Evolutionary conservation across 345 rosid genomes (phyloP).

Genomic region (Aurinia saxatilis): DNA sequence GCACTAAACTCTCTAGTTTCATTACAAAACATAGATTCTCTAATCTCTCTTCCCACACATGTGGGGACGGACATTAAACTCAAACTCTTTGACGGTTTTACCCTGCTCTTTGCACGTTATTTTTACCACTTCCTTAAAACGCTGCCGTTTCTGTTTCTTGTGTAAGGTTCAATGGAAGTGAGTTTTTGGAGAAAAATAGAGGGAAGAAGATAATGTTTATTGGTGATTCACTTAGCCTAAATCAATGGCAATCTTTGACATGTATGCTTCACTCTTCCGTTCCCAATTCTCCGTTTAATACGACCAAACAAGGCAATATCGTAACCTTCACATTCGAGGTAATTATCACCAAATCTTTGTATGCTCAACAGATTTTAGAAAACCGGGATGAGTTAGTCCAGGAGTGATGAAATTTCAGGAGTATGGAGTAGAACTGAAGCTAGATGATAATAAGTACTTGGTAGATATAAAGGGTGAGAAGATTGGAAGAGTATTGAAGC

Average conservation of each 20-base stretch:
- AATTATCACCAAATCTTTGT: background rate
- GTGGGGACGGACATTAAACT: constrained; percentile 18
- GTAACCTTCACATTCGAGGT: constrained; percentile 44
- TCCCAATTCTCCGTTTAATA: constrained; percentile 36
- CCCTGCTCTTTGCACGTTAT: background rate
- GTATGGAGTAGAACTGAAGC: constrained; percentile 43
- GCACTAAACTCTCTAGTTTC: constrained; percentile 12
- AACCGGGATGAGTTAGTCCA: background rate
- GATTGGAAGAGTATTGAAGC: constrained; percentile 58
- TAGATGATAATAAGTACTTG: constrained; percentile 54
- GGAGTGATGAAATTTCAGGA: constrained; percentile 34
- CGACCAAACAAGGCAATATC: constrained; percentile 37
- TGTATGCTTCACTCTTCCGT: constrained; percentile 59
- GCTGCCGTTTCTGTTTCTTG: background rate
- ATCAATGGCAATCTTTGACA: constrained; percentile 77
- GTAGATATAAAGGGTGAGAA: constrained; percentile 55
- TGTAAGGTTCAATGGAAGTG: constrained; percentile 51
- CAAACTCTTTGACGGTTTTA: background rate
- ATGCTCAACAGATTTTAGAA: background rate
- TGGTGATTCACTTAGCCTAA: constrained; percentile 72
- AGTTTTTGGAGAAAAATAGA: constrained; percentile 39
- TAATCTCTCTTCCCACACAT: background rate
- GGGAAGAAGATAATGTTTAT: constrained; percentile 73
- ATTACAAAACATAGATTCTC: constrained; percentile 9
- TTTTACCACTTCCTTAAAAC: background rate